These are phyloP conservation scores for Vigna hirtella DNA, from an alignment of 306 rosid genomes.

Conservation along the genomic window DNA sequence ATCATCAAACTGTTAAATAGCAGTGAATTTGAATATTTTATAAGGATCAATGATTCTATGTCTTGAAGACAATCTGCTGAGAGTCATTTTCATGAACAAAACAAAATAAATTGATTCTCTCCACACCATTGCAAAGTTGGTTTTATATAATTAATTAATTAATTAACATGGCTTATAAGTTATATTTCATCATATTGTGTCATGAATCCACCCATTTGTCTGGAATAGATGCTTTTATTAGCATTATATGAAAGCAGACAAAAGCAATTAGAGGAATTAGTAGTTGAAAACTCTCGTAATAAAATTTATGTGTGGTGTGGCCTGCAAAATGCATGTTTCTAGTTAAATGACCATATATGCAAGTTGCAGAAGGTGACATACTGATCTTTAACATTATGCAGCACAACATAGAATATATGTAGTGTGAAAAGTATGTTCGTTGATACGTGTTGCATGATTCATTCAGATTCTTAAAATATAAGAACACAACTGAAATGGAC, in stretches of 20 bases:
- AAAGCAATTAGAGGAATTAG: neutral
- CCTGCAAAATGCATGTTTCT: conserved; percentile 25
- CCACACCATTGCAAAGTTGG: neutral
- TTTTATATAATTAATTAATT: neutral
- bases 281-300: neutral
- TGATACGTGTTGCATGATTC: neutral
- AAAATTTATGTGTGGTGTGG: neutral
- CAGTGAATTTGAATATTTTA: neutral
- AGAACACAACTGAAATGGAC: neutral
- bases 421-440: too few species aligned
- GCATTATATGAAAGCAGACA: neutral
- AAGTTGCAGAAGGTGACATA: neutral
- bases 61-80: neutral
- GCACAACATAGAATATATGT: neutral
- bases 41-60: neutral
- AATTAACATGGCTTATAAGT: neutral
- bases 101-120: neutral
- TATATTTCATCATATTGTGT: neutral
- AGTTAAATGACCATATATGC: neutral
- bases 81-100: conserved; percentile 28
- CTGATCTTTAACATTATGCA: neutral
- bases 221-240: conserved; percentile 17
- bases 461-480: conserved; percentile 4
- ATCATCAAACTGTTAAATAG: neutral
- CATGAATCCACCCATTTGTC: conserved; percentile 36